Evolutionary conservation across 495 filamentous ascomycete genomes (phyloP), one percentile per base, ranked within the genome.

Genomic region (Penicillium paxilli): DNA sequence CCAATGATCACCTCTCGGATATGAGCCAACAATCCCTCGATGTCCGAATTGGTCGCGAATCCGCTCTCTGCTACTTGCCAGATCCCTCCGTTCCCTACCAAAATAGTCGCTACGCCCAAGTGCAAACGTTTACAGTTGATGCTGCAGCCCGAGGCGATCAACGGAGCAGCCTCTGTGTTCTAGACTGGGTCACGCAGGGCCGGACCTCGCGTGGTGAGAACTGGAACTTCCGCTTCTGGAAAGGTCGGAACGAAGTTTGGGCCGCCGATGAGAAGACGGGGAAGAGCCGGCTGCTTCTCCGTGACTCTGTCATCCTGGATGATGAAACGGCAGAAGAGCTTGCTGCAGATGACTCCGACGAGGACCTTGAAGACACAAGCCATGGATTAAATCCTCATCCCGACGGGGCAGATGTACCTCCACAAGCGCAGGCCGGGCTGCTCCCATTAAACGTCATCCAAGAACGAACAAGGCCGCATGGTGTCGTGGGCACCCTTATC

Each of bases 131-230:
- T 63, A 78, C 79, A 9, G 59, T 97, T 8, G 80, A 85, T 22
- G 63, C 74, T 2, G 79, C 78, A 10, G 84, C 81, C 12, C 68
- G 65, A 41, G 64, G 61, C 25, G 44, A 64, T 25, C 45, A 68
- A 21, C 62, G 71, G 9, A 76, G 76, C 28, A 87, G 76, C 55
- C 72, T 98, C 16, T 92, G 92, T 62, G 75, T 96, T 2, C 74
- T 96, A 35, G 94, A 98, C 66, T 98, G 94, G 94, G 90, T 96
- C 6, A 89, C 84, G 19, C 86, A 92, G 58, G 92, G 94, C 4
- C 81, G 94, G n/a, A 80, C 75, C 9, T 92, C 94, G 5, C 80
- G 88, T 23, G 92, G 91, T n/a, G 94, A 98, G 75, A 80, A 87
- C 51, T 98, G 94, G 94, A 86, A 85, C 60, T 84, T 95, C 49